Percentiles rank a stretch among this genome's conserved stretches.
These are phyloP conservation scores for Lodderomyces elongisporus DNA, from an alignment of 1,139 yeast species.

Conservation along the genomic window DNA sequence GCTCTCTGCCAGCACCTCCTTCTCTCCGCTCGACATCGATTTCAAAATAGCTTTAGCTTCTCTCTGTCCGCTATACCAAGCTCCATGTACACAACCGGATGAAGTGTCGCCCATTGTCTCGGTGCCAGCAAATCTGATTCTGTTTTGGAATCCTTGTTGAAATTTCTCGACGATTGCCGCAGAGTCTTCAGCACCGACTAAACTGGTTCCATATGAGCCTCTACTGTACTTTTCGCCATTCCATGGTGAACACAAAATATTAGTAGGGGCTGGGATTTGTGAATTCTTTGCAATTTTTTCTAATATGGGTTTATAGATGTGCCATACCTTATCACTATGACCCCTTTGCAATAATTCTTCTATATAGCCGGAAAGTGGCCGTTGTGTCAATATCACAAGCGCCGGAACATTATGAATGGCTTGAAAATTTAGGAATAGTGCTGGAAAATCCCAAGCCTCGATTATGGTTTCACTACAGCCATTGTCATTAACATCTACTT, in stretches of 20 bases:
- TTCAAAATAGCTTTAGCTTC: conserved; percentile 53
- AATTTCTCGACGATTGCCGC: too few species aligned
- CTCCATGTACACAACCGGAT: conserved; percentile 76
- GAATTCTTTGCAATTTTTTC: conserved; percentile 17
- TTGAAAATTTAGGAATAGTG: conserved; percentile 1
- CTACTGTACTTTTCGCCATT: conserved; percentile 60
- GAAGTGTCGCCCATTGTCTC: conserved; percentile 73
- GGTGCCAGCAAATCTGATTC: conserved; percentile 79
- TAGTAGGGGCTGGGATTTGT: conserved; percentile 43
- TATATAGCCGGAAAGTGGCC: conserved; percentile 56
- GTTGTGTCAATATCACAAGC: conserved; percentile 59
- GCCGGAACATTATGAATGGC: conserved; percentile 19
- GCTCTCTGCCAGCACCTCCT: too few species aligned
- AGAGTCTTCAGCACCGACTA: conserved; percentile 31
- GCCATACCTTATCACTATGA: conserved; percentile 37
- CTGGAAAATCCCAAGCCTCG: conserved; percentile 9
- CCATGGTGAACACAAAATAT: conserved; percentile 61
- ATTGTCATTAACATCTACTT: too few species aligned
- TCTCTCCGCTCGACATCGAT: not conserved
- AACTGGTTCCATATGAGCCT: conserved; percentile 72
- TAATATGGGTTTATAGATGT: conserved; percentile 34
- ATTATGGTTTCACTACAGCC: conserved; percentile 13
- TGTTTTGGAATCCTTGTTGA: conserved; percentile 12
- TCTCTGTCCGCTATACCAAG: conserved; percentile 65
- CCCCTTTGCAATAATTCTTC: conserved; percentile 17